Evolutionary conservation across 768 basidiomycete genomes (phyloP).

Genomic region (Leccinellum albellum): DNA sequence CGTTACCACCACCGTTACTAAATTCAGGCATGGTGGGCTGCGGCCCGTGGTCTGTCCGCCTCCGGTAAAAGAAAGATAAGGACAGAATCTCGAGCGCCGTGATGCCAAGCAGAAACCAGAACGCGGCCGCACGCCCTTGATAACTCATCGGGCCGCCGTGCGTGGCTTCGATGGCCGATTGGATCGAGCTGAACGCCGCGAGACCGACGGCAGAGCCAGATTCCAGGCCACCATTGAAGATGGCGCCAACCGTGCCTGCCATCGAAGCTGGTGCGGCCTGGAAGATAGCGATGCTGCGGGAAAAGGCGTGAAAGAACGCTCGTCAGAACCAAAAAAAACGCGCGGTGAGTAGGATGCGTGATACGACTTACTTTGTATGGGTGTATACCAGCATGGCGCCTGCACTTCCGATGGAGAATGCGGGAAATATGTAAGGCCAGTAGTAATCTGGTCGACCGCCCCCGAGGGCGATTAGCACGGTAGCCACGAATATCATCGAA

Average conservation of each 20-base stretch:
- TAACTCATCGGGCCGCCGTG: conserved; percentile 33
- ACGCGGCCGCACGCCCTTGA: conserved; percentile 41
- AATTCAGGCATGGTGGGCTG: neutral
- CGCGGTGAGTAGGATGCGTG: neutral
- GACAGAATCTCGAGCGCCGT: conserved; percentile 31
- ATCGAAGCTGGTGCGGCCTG: conserved; percentile 44
- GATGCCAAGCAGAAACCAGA: conserved; percentile 44
- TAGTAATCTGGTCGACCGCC: conserved; percentile 40
- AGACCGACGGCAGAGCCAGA: conserved; percentile 50
- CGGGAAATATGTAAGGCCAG: conserved; percentile 49
- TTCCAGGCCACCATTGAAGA: conserved; percentile 55
- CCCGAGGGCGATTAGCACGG: conserved; percentile 41
- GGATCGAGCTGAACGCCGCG: conserved; percentile 47
- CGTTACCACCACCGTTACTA: neutral
- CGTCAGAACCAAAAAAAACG: neutral
- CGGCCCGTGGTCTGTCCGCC: conserved; percentile 8
- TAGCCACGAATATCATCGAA: conserved; percentile 35
- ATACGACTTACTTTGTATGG: conserved; percentile 43
- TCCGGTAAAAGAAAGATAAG: conserved; percentile 35
- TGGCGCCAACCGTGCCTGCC: conserved; percentile 54
- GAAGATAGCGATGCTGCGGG: conserved; percentile 47
- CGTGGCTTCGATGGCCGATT: conserved; percentile 39
- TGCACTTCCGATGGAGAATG: conserved; percentile 43
- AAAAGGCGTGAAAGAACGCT: neutral
- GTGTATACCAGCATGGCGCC: conserved; percentile 45